Percentiles rank a stretch among this genome's conserved stretches.
These are phyloP conservation scores for Mariannaea sp. DNA, from an alignment of 2,329 filamentous ascomycete species.

Conservation along the genomic window DNA sequence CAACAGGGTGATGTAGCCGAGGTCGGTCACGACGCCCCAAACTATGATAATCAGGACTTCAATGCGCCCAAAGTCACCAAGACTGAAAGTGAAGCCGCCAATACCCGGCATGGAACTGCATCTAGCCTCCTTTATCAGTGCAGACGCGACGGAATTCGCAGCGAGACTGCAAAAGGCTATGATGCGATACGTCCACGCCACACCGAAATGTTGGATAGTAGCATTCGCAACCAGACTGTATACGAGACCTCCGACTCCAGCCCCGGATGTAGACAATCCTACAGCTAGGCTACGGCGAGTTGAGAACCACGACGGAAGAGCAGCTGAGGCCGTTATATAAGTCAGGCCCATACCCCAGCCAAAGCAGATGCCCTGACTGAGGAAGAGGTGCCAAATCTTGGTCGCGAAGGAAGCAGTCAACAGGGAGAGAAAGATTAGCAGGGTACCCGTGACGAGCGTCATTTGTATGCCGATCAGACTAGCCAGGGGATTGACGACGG, in stretches of 20 bases:
- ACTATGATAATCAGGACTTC: slow-evolving; percentile 13
- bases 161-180: slow-evolving; percentile 6
- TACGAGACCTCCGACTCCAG: slow-evolving; percentile 10
- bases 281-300: slow-evolving; percentile 38
- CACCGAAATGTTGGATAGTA: slow-evolving; percentile 4
- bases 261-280: slow-evolving; percentile 9
- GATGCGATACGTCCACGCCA: slow-evolving; percentile 16
- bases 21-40: slow-evolving; percentile 10
- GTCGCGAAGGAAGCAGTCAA: slow-evolving; percentile 69
- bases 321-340: slow-evolving; percentile 67
- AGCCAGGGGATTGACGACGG: slow-evolving; percentile 63
- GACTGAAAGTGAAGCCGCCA: not conserved
- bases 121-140: slow-evolving; percentile 1
- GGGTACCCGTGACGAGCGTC: slow-evolving; percentile 65
- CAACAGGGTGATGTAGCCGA: slow-evolving; percentile 12
- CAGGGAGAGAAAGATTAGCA: slow-evolving; percentile 65
- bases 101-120: not conserved
- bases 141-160: not conserved
- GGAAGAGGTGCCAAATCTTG: slow-evolving; percentile 71
- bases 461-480: slow-evolving; percentile 63
- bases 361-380: slow-evolving; percentile 73
- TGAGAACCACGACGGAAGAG: slow-evolving; percentile 71
- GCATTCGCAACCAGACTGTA: slow-evolving; percentile 8
- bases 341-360: slow-evolving; percentile 73
- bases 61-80: slow-evolving; percentile 4